These are phyloP conservation scores for Artemisia argyi DNA, from an alignment of 129 eudicot species.

Conservation along the genomic window DNA sequence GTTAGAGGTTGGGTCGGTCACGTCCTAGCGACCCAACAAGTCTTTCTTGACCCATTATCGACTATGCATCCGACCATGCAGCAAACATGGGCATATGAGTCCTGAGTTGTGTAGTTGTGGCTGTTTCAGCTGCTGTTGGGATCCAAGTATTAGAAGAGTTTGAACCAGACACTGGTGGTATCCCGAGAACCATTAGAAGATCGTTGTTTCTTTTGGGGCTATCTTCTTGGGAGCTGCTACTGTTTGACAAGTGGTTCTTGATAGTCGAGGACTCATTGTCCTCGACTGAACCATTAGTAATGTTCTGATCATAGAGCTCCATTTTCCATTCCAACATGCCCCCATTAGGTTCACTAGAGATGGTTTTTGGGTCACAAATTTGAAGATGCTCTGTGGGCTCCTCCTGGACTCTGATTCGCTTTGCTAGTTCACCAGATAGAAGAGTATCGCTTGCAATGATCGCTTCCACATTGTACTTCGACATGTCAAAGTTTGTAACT, in stretches of 20 bases:
- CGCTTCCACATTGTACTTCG: slow-evolving; percentile 68
- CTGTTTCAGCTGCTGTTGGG: slow-evolving; percentile 23
- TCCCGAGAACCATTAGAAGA: slow-evolving; percentile 40
- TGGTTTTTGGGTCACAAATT: slow-evolving; percentile 6
- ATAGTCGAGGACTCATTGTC: no score
- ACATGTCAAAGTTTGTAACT: slow-evolving; percentile 77
- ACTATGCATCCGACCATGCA: slow-evolving; percentile 75
- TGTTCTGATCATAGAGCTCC: slow-evolving; percentile 39
- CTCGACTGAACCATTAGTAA: not conserved
- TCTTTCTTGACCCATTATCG: not conserved
- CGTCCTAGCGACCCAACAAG: not conserved
- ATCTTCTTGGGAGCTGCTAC: slow-evolving; percentile 49
- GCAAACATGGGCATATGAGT: slow-evolving; percentile 72
- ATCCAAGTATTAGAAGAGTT: slow-evolving; percentile 42
- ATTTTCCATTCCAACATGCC: slow-evolving; percentile 32
- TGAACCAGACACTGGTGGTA: slow-evolving; percentile 32
- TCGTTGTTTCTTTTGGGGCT: slow-evolving; percentile 51
- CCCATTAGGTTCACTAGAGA: slow-evolving; percentile 22
- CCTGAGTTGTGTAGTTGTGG: slow-evolving; percentile 37
- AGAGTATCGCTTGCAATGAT: slow-evolving; percentile 81
- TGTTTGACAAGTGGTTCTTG: no score
- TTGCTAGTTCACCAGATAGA: slow-evolving; percentile 67
- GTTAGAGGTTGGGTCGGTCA: slow-evolving; percentile 10
- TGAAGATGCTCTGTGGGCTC: not conserved
- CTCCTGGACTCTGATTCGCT: slow-evolving; percentile 47